These are phyloP conservation scores for Citrus cavaleriei DNA, from an alignment of 345 rosid genomes.

Conservation along the genomic window DNA sequence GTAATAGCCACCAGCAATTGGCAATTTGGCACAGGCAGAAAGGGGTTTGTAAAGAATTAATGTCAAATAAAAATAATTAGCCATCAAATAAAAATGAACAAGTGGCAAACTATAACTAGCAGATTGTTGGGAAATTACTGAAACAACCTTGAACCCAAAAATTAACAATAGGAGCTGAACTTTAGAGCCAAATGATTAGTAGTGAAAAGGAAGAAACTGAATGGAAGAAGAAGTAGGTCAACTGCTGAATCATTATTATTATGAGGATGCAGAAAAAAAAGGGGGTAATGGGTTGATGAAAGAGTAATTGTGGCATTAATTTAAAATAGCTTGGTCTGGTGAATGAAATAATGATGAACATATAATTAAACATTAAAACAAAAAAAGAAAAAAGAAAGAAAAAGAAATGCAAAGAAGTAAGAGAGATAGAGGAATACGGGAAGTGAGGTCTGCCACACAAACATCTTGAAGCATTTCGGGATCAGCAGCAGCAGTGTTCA, in stretches of 20 bases:
- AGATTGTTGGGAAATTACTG: too few relatives aligned
- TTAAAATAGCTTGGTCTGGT: background rate
- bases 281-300: background rate
- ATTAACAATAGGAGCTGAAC: background rate
- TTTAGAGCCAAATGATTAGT: background rate
- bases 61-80: too few relatives aligned
- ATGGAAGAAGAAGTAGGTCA: background rate
- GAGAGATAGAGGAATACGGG: constrained; percentile 23
- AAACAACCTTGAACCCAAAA: background rate
- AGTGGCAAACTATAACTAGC: too few relatives aligned
- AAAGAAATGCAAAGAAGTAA: background rate
- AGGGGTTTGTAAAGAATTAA: too few relatives aligned
- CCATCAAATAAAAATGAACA: too few relatives aligned
- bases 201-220: background rate
- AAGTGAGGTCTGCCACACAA: constrained; percentile 74
- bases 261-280: background rate
- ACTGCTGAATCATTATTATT: background rate
- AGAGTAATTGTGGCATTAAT: background rate
- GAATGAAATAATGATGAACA: background rate
- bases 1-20: too few relatives aligned
- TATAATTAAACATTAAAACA: background rate
- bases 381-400: background rate
- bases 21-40: too few relatives aligned
- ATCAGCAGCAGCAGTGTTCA: constrained; percentile 44
- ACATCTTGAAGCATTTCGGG: constrained; percentile 74